These are phyloP conservation scores for Penicillium corylophilum DNA, from an alignment of 2,329 filamentous ascomycete genomes.

Conservation along the genomic window DNA sequence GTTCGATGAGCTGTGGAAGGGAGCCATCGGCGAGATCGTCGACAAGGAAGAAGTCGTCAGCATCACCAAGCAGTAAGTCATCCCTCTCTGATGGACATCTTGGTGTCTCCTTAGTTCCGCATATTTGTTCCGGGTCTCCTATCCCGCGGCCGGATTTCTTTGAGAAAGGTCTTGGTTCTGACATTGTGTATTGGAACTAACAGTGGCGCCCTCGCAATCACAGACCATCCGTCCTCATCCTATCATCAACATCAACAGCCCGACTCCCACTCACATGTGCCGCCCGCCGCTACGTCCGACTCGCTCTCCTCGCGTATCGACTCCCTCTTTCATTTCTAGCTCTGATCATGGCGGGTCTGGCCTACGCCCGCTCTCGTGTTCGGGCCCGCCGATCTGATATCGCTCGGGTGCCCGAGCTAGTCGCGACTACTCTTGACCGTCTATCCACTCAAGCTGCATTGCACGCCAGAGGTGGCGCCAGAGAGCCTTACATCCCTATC, in stretches of 20 bases:
- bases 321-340: conserved; percentile 50
- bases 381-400: conserved; percentile 64
- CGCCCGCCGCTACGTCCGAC: conserved; percentile 48
- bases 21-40: conserved; percentile 51
- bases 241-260: conserved; percentile 88
- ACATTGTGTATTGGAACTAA: conserved; percentile 68
- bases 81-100: conserved; percentile 10
- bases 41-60: conserved; percentile 60
- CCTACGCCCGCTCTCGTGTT: conserved; percentile 67
- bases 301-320: conserved; percentile 52
- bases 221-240: conserved; percentile 69
- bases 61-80: conserved; percentile 59
- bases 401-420: conserved; percentile 75
- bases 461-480: conserved; percentile 63
- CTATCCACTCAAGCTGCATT: conserved; percentile 80
- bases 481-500: conserved; percentile 79
- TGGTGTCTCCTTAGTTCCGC: conserved; percentile 15
- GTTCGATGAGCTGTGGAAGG: conserved; percentile 76
- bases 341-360: conserved; percentile 46
- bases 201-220: conserved; percentile 71
- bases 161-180: conserved; percentile 42
- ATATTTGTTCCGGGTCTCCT: conserved; percentile 20
- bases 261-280: conserved; percentile 72
- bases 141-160: conserved; percentile 19
- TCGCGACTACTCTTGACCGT: conserved; percentile 78